These are phyloP conservation scores for Pyricularia sp. DNA, from an alignment of 2,329 filamentous ascomycete genomes.

Conservation along the genomic window DNA sequence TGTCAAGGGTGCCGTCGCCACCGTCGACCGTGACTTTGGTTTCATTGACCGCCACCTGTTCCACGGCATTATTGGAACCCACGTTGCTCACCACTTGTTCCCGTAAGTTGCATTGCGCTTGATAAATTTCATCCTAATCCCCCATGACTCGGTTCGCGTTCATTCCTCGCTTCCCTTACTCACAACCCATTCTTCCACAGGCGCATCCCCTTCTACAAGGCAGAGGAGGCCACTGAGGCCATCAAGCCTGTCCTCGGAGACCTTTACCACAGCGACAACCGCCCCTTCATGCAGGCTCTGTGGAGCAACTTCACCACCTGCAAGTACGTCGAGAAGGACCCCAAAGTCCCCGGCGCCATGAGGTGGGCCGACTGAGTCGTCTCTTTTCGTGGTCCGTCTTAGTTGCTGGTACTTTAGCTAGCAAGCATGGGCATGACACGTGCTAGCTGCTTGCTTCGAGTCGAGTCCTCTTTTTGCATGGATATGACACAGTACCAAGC, in stretches of 20 bases:
- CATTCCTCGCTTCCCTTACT: not conserved
- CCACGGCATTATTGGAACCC: conserved; percentile 56
- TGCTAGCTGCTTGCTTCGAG: not conserved
- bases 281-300: conserved; percentile 33
- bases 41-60: conserved; percentile 57
- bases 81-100: conserved; percentile 55
- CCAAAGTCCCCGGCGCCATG: conserved; percentile 23
- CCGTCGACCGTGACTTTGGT: conserved; percentile 55
- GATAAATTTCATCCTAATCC: not conserved
- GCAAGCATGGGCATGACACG: not conserved
- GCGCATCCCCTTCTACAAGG: conserved; percentile 51
- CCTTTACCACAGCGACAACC: conserved; percentile 37
- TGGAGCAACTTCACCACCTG: conserved; percentile 35
- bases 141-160: not conserved
- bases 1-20: conserved; percentile 51
- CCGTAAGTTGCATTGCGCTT: conserved; percentile 26
- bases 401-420: not conserved
- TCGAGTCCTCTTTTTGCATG: not conserved
- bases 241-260: conserved; percentile 47
- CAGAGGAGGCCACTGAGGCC: conserved; percentile 46
- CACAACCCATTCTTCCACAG: conserved; percentile 12
- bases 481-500: not conserved
- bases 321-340: conserved; percentile 35
- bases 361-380: conserved; percentile 20
- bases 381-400: not conserved